Evolutionary conservation across 2,329 filamentous ascomycete genomes (phyloP), one percentile per base, ranked within the genome.

Genomic region (Didymella keratinophila): DNA sequence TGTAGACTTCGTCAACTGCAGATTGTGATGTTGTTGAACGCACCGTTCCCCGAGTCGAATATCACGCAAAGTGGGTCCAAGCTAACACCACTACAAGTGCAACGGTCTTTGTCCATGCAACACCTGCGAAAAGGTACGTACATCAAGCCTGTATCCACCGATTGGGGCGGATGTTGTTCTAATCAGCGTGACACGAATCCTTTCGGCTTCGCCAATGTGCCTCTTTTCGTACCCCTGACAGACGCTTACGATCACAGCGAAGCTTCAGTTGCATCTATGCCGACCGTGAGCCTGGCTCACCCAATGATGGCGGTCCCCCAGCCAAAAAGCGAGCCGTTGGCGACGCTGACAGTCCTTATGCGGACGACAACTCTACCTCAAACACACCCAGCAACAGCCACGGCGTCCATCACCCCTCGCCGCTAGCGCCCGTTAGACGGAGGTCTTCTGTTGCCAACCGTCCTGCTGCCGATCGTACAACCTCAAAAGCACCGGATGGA

Each of bases 81-180:
- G 47, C 57, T 68, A 62, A 71, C 59, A 56, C 14, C n/a, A 30
- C 39, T 46, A 25, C 47, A 63, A 88, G 86, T 88, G 86, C 73
- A 85, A 88, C 74, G 86, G 85, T 25, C 69, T 80, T 45, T 80
- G 78, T 50, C 86, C 85, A 36, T 89, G 86, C 73, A 81, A 80
- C 58, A 84, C 83, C 23, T 89, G 86, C 74, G 76, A 78, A 43
- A 87, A 85, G 75, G 82, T 84, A 71, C 76, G 50, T 39, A 47
- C 21, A 6, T 28, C 45, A 23, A 23, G 41, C 3, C 30, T 32
- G 30, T 14, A 12, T 12, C 30, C 2, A 32, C 30, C 14, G 30
- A 14, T 32, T 32, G 30, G 30, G 30, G 1, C 11, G 20, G 39
- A 20, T 42, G 14, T 43, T 27, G 14, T 23, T 7, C 41, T 27